Percentiles rank a stretch among this genome's conserved stretches.
Evolutionary conservation across 352 stramenopile genomes (phyloP).

Genomic region (Phytophthora citricola): DNA sequence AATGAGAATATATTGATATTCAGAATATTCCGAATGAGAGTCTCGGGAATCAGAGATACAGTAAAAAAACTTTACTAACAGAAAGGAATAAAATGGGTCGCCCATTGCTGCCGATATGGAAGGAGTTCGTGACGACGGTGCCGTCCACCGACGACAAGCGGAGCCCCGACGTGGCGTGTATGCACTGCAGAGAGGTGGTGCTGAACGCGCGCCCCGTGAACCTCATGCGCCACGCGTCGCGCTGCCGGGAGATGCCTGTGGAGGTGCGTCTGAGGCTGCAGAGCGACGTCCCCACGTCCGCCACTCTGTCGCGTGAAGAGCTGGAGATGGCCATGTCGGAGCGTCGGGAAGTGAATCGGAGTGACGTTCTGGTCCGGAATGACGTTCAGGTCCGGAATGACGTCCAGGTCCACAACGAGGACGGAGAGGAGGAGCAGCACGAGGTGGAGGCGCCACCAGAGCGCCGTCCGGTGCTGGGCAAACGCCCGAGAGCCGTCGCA

Average conservation of each 20-base stretch:
- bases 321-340: slow-evolving; percentile 7
- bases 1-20: too few relatives aligned
- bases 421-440: slow-evolving; percentile 1
- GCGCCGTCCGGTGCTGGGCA: slow-evolving; percentile 25
- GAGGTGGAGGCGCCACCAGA: slow-evolving; percentile 1
- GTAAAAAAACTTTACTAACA: too few relatives aligned
- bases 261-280: slow-evolving; percentile 11
- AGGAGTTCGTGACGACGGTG: slow-evolving; percentile 40
- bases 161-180: slow-evolving; percentile 29
- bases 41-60: neutral
- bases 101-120: slow-evolving; percentile 36
- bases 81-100: slow-evolving; percentile 18
- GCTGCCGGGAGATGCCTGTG: slow-evolving; percentile 21
- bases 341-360: neutral
- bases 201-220: slow-evolving; percentile 24
- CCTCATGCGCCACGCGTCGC: slow-evolving; percentile 21
- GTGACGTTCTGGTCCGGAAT: too few relatives aligned
- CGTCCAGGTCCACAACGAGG: neutral
- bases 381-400: too few relatives aligned
- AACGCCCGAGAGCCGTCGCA: slow-evolving; percentile 13
- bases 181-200: slow-evolving; percentile 23
- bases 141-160: slow-evolving; percentile 28
- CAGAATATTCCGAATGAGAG: neutral
- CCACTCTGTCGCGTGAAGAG: slow-evolving; percentile 13
- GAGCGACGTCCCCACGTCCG: neutral